A percentile compares a stretch with the other conserved stretches of the same genome.
Conservation (phyloP, 169 alveolate genomes). For the Toxoplasma gondii region DNA sequence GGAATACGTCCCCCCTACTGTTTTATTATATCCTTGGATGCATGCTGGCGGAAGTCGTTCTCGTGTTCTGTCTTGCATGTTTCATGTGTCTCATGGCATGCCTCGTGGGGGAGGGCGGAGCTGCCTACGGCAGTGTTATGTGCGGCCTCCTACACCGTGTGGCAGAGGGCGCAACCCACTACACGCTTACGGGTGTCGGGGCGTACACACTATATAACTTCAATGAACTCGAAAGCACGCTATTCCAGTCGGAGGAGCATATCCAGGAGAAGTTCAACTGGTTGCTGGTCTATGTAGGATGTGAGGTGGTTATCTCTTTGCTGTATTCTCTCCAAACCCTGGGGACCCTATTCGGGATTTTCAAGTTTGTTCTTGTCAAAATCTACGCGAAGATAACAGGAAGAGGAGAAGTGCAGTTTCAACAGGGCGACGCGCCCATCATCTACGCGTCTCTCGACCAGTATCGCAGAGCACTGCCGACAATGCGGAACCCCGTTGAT, state of each 20-base stretch:
- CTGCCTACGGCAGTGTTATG: conserved; percentile 45
- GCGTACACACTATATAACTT: conserved; percentile 13
- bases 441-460: conserved; percentile 59
- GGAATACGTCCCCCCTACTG: conserved; percentile 32
- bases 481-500: conserved; percentile 62
- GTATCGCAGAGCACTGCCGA: conserved; percentile 48
- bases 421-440: conserved; percentile 54
- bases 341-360: conserved; percentile 53
- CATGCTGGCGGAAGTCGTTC: conserved; percentile 42
- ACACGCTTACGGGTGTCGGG: conserved; percentile 41
- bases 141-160: conserved; percentile 62
- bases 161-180: conserved; percentile 50
- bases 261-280: conserved; percentile 2
- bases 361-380: conserved; percentile 44
- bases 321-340: conserved; percentile 66
- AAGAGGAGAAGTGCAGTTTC: conserved; percentile 59
- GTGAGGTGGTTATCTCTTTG: conserved; percentile 47
- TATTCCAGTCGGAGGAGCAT: not conserved
- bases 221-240: not conserved
- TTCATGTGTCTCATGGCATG: conserved; percentile 45
- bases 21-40: conserved; percentile 48
- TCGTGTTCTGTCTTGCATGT: conserved; percentile 27
- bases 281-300: conserved; percentile 38
- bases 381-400: conserved; percentile 45
- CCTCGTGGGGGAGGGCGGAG: conserved; percentile 53